Evolutionary conservation across 345 rosid species (phyloP), one percentile per base, ranked within the genome.

Genomic region (Euphorbia pulcherrima): DNA sequence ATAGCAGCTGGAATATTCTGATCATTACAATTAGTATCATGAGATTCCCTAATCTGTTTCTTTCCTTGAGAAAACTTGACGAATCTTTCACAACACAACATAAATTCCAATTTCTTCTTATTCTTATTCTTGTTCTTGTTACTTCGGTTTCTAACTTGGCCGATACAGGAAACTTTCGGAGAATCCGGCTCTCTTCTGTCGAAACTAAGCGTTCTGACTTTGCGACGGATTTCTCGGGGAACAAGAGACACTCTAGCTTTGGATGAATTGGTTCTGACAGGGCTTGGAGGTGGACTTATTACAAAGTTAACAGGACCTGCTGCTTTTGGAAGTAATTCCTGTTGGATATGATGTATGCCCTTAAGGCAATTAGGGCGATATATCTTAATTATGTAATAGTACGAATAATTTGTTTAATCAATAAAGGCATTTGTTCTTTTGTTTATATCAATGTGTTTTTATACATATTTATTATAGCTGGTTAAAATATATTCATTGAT

Each of bases 151-250:
- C 63, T 76, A 40, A 84, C 67, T 68, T 72, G 74, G 53, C 88
- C 85, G 13, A 69, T 65, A 73, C 84, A 84, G 0, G 83, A 84
- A 12, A 81, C 78, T 30, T 61, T 62, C 14, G 81, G 88, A 3
- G 84, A 82, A 24, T 63, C 52, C 2, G 85, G 88, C 33, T 84
- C 82, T 27, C 72, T 64, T n/a, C 72, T 70, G 0, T 78, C 77
- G 20, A 80, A 80, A 64, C 81, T 84, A 23, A 62, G 70, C 12
- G 46, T 69, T 50, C 77, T 74, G 12, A 41, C 76, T 59, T 60
- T 65, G 24, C 83, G 60, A 9, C 76, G 69, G n/a, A 74, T 78
- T 29, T 81, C 85, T 47, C 30, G 65, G 0, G 85, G 85, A 59
- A 79, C 64, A 37, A 75, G 69, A 0, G 82, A 77, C 0, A 63